Base-by-base conservation (phyloP, 495 filamentous ascomycete species). In the Hamigera avellanea region DNA sequence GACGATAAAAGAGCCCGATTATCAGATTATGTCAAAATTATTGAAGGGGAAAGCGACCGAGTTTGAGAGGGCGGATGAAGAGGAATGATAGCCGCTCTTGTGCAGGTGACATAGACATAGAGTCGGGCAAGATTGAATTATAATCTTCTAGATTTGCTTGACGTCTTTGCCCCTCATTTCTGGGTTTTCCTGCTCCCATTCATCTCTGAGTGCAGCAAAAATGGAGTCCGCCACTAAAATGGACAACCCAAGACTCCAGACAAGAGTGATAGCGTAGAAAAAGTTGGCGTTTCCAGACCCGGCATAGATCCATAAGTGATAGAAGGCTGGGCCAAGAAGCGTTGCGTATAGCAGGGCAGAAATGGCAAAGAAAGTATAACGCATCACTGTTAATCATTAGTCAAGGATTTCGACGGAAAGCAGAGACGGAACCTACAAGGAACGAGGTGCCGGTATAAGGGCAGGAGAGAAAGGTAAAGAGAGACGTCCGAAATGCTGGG, bases 241-340 rank as follows among this genome's bases (percentile, higher is more conserved):
- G 1, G 84, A 86, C 26, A 86, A 66, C 0, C 86, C 91, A 2
- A 98, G 61, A 49, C 85, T 91, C 91, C 91, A 98, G 12, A 96
- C 91, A 0, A 98, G 70, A 3, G 91, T 98, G 52, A 98, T 96
- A 48, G 91, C 91, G 50, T 98, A 98, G 63, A 96, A 98, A 64
- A 98, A 98, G 56, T 98, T 98, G 27, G 91, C 91, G 50, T 98
- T 98, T 19, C 93, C 91, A 23, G 84, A 93, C 26, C 91, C 91
- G 14, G 91, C 93, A 52, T 98, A 98, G 43, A 96, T 93, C 91
- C 91, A 98, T 3, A 98, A 70, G 56, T 98, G 77, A 50, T 96
- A 94, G 61, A 98, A 98, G 0, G 88, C 86, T 0, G 91, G 91
- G 0, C 91, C 91, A 0, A 98, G 76, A 21, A 95, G 75, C 14